These are phyloP conservation scores for Gyromitra esculenta DNA, from an alignment of 2,329 filamentous ascomycete species.

Conservation along the genomic window DNA sequence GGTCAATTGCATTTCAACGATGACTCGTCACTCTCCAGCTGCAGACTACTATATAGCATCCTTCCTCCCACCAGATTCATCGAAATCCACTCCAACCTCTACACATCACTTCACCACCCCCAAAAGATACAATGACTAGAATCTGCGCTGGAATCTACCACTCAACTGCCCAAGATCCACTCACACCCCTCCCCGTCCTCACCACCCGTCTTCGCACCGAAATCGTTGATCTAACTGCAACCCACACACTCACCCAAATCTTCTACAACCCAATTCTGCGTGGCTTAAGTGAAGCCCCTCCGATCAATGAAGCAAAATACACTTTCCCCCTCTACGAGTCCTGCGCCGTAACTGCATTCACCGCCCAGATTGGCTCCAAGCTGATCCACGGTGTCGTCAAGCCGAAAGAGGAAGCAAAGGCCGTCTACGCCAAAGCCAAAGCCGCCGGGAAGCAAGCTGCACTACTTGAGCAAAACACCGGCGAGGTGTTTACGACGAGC, in stretches of 20 bases:
- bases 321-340: conserved; percentile 78
- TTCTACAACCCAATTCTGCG: conserved; percentile 67
- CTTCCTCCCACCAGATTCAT: background rate
- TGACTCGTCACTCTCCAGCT: background rate
- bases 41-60: background rate
- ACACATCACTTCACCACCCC: background rate
- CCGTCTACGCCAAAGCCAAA: conserved; percentile 70
- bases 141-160: conserved; percentile 29
- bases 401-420: conserved; percentile 70
- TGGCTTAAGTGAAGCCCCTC: conserved; percentile 66
- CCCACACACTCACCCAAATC: conserved; percentile 61
- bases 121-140: conserved; percentile 5
- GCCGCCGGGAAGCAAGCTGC: conserved; percentile 70
- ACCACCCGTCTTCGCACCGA: conserved; percentile 35
- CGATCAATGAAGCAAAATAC: conserved; percentile 70
- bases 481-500: conserved; percentile 74
- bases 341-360: conserved; percentile 74
- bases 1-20: background rate
- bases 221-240: conserved; percentile 46
- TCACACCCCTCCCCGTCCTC: conserved; percentile 25
- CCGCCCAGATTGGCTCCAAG: conserved; percentile 68
- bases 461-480: conserved; percentile 70
- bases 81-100: background rate
- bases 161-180: background rate
- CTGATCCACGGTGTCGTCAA: conserved; percentile 73